Conservation (phyloP, 2,329 filamentous ascomycete species). For the Exophiala dermatitidis region DNA sequence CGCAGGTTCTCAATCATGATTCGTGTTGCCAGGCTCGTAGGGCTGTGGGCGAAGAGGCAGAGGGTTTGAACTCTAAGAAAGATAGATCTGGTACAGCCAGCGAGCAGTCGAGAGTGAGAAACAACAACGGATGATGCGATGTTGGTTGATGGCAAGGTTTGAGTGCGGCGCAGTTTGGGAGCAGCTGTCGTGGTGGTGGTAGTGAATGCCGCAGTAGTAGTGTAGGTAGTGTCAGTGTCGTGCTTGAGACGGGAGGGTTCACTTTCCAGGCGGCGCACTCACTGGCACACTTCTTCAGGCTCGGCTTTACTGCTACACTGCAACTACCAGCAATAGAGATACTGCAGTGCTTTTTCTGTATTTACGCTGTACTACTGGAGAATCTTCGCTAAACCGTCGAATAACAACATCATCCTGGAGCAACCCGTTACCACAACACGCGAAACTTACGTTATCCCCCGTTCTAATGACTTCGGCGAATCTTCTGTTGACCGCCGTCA, state of each 20-base stretch:
- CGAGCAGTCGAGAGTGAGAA: slow-evolving; percentile 1
- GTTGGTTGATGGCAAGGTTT: slow-evolving; percentile 9
- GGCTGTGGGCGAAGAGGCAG: not conserved
- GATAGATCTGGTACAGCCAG: slow-evolving; percentile 5
- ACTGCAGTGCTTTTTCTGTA: too few relatives aligned
- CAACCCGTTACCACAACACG: not conserved
- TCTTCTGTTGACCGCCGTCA: not conserved
- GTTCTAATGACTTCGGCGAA: not conserved
- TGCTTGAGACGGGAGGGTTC: not conserved
- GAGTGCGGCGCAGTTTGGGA: slow-evolving; percentile 9
- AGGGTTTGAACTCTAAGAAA: not conserved
- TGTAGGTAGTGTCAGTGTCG: slow-evolving; percentile 1
- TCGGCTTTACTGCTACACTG: too few relatives aligned
- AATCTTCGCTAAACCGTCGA: not conserved
- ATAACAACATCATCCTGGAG: not conserved
- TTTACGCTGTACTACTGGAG: not conserved
- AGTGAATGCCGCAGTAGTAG: not conserved
- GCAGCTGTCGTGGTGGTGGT: too few relatives aligned
- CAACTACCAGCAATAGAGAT: too few relatives aligned
- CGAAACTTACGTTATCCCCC: not conserved
- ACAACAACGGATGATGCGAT: slow-evolving; percentile 1
- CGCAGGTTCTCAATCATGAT: slow-evolving; percentile 5
- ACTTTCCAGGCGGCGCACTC: not conserved
- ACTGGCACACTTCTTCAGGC: too few relatives aligned
- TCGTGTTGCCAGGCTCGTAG: not conserved